A percentile compares a stretch with the other conserved stretches of the same genome.
Evolutionary conservation across 768 basidiomycete species (phyloP).

Genomic region (Leccinellum albellum): DNA sequence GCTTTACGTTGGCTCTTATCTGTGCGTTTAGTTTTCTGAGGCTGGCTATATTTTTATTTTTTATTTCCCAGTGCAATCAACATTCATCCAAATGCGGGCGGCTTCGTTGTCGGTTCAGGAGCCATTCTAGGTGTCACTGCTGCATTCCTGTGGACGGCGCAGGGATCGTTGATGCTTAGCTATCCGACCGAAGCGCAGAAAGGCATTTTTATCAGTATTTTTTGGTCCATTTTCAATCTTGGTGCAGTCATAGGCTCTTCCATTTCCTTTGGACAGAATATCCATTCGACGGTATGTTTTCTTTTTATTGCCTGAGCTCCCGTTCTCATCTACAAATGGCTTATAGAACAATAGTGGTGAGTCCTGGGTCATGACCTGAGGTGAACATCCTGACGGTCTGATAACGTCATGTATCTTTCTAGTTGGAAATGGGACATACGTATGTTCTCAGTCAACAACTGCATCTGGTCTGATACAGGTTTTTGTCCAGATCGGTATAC

Average conservation of each 20-base stretch:
- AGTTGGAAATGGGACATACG: slow-evolving; percentile 76
- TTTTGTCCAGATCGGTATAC: slow-evolving; percentile 61
- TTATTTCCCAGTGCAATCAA: slow-evolving; percentile 52
- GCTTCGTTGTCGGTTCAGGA: slow-evolving; percentile 71
- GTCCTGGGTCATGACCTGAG: background rate
- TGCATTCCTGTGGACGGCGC: slow-evolving; percentile 74
- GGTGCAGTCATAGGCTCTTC: slow-evolving; percentile 77
- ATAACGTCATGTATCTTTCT: background rate
- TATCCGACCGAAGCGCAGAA: slow-evolving; percentile 81
- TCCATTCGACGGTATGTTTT: slow-evolving; percentile 29
- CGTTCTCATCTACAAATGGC: background rate
- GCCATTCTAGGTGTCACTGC: slow-evolving; percentile 72
- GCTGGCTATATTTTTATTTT: background rate
- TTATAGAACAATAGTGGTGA: slow-evolving; percentile 30
- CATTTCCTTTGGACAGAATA: slow-evolving; percentile 71
- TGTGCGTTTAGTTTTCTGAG: slow-evolving; percentile 42
- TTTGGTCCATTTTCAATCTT: slow-evolving; percentile 85
- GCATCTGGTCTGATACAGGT: background rate
- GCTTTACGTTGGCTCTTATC: slow-evolving; percentile 68
- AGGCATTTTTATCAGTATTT: slow-evolving; percentile 71
- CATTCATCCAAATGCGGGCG: slow-evolving; percentile 56
- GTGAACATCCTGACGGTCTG: background rate
- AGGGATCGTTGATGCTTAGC: slow-evolving; percentile 80
- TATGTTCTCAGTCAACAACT: slow-evolving; percentile 31
- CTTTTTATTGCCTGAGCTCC: background rate